These are phyloP conservation scores for Zanthoxylum bungeanum DNA, from an alignment of 345 rosid genomes.

Conservation along the genomic window DNA sequence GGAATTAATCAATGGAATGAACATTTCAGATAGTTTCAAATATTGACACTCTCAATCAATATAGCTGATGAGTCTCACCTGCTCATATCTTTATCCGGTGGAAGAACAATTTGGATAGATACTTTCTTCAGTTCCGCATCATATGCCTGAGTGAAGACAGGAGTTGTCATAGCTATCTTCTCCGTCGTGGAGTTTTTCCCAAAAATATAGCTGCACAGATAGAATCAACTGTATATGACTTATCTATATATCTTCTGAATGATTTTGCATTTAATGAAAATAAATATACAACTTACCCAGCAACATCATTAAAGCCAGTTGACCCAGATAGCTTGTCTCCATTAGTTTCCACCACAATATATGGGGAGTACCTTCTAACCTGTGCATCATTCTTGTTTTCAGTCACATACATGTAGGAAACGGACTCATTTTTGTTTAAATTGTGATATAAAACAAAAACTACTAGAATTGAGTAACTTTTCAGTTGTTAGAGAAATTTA, in stretches of 20 bases:
- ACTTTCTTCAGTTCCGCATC: constrained; percentile 49
- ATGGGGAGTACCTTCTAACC: constrained; percentile 68
- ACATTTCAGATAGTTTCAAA: neutral
- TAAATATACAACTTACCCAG: constrained; percentile 48
- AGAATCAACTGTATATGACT: constrained; percentile 5
- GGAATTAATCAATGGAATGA: neutral
- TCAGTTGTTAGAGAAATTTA: neutral
- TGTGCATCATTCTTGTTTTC: constrained; percentile 18
- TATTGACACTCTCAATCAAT: neutral
- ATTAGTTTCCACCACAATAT: constrained; percentile 69
- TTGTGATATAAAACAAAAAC: neutral
- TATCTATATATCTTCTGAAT: neutral
- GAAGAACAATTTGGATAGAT: constrained; percentile 83
- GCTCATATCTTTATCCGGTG: constrained; percentile 58
- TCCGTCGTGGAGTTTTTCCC: constrained; percentile 61
- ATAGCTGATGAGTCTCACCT: constrained; percentile 34
- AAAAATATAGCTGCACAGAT: constrained; percentile 58
- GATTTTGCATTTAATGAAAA: neutral
- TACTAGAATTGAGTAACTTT: neutral
- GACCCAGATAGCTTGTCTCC: constrained; percentile 82
- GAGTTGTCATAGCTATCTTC: constrained; percentile 77
- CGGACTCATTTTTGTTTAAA: neutral
- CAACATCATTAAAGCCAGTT: constrained; percentile 63
- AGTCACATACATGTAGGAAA: neutral
- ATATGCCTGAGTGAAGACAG: constrained; percentile 66